phyloP scores from a whole-genome alignment of 106 monocot genomes.

The Acanthochlamys bracteata region DNA sequence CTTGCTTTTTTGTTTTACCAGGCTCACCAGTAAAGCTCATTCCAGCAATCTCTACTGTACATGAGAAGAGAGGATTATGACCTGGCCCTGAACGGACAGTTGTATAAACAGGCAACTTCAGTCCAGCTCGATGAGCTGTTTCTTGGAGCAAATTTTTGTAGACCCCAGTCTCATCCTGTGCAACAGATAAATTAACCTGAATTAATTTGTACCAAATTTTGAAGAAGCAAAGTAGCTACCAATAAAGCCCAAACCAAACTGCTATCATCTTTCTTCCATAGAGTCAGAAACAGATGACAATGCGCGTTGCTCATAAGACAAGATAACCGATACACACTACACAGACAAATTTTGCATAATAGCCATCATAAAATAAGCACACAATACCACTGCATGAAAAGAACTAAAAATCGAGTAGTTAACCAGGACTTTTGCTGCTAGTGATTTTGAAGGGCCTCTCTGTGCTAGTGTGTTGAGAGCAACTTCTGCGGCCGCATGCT shows the following conservation, averaged over 20 bases:
- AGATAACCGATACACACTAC: no score
- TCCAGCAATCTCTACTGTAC: constrained; percentile 49
- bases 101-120: constrained; percentile 57
- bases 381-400: no score
- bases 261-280: no score
- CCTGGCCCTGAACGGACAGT: constrained; percentile 65
- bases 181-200: neutral
- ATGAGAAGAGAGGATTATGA: constrained; percentile 59
- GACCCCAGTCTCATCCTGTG: constrained; percentile 74
- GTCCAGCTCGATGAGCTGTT: constrained; percentile 63
- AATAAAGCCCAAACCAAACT: no score
- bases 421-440: constrained; percentile 57
- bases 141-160: constrained; percentile 87
- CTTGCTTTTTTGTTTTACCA: constrained; percentile 64
- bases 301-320: no score
- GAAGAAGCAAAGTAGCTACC: neutral
- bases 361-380: no score
- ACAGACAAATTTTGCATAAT: no score
- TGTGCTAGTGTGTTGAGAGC: constrained; percentile 41
- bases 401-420: no score
- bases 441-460: constrained; percentile 39
- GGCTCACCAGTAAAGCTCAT: constrained; percentile 44
- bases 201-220: constrained; percentile 4
- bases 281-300: no score
- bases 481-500: constrained; percentile 58